Percentiles rank a stretch among this genome's conserved stretches.
Evolutionary conservation across 169 alveolate species (phyloP).

Genomic region (Amoebophrya sp.): DNA sequence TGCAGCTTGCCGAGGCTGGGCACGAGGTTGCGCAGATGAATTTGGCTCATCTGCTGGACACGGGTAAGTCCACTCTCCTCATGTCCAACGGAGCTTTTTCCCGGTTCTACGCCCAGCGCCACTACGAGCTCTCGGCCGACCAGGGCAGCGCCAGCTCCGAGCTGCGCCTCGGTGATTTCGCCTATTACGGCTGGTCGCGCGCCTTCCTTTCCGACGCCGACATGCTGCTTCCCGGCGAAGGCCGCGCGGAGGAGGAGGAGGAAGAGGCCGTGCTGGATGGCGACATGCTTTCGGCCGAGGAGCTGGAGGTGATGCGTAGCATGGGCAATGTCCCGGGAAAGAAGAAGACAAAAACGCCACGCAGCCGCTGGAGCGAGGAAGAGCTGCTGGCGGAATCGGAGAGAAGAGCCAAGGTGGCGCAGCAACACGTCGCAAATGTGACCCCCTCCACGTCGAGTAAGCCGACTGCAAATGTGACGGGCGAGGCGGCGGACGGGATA

Average conservation of each 20-base stretch:
- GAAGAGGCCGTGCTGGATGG: not conserved
- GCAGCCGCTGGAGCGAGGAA: not conserved
- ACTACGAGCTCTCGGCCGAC: conserved; percentile 41
- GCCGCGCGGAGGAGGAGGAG: not conserved
- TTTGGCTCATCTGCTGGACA: conserved; percentile 41
- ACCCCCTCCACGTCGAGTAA: too few relatives aligned
- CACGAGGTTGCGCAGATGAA: conserved; percentile 45
- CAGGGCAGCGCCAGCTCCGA: conserved; percentile 40
- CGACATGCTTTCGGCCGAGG: not conserved
- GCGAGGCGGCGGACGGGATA: too few relatives aligned
- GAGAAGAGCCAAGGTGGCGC: too few relatives aligned
- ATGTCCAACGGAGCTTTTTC: not conserved
- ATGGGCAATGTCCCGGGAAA: not conserved
- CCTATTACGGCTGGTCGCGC: conserved; percentile 14
- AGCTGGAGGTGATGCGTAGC: not conserved
- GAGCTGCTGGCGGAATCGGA: not conserved
- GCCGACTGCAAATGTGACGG: too few relatives aligned
- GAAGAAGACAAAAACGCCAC: not conserved
- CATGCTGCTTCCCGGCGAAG: too few relatives aligned
- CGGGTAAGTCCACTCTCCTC: conserved; percentile 17
- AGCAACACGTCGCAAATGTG: too few relatives aligned
- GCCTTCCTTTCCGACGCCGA: too few relatives aligned
- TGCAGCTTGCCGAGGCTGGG: conserved; percentile 45
- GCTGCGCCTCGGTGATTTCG: conserved; percentile 37
- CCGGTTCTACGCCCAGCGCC: conserved; percentile 36